A percentile compares a stretch with the other conserved stretches of the same genome.
Conservation (phyloP, 108 stramenopile genomes). For the Seminavis robusta region DNA sequence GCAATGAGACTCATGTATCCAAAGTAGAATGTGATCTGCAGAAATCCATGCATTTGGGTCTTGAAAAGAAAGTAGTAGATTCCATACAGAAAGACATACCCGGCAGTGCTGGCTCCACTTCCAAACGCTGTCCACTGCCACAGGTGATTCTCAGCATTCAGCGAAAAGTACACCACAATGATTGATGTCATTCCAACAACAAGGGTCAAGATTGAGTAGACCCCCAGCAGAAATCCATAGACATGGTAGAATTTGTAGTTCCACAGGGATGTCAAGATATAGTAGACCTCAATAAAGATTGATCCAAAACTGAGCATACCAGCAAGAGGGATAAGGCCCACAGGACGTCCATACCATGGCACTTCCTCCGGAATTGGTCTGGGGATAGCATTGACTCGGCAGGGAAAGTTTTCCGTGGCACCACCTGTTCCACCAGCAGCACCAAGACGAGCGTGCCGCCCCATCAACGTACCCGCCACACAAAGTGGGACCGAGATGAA, state of each 20-base stretch:
- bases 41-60: conserved; percentile 94
- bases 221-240: conserved; percentile 96
- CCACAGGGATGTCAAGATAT: conserved; percentile 92
- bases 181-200: conserved; percentile 96
- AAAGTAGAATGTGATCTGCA: conserved; percentile 94
- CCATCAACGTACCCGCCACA: conserved; percentile 90
- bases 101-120: conserved; percentile 84
- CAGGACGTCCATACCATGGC: conserved; percentile 90
- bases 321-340: conserved; percentile 80
- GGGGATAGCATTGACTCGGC: conserved; percentile 96
- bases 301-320: conserved; percentile 94
- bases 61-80: conserved; percentile 97
- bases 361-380: conserved; percentile 91
- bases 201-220: conserved; percentile 90
- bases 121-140: conserved; percentile 99
- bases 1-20: conserved; percentile 90
- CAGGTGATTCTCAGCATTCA: conserved; percentile 96
- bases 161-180: conserved; percentile 94
- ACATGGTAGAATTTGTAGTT: conserved; percentile 99
- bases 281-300: conserved; percentile 98
- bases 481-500: conserved; percentile 93
- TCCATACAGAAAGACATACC: conserved; percentile 96
- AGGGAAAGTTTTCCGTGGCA: conserved; percentile 83
- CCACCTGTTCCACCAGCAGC: conserved; percentile 8
- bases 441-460: conserved; percentile 85